Evolutionary conservation across 1,284 basidiomycete species (phyloP), one percentile per base, ranked within the genome.

Genomic region (Meira miltonrushii): DNA sequence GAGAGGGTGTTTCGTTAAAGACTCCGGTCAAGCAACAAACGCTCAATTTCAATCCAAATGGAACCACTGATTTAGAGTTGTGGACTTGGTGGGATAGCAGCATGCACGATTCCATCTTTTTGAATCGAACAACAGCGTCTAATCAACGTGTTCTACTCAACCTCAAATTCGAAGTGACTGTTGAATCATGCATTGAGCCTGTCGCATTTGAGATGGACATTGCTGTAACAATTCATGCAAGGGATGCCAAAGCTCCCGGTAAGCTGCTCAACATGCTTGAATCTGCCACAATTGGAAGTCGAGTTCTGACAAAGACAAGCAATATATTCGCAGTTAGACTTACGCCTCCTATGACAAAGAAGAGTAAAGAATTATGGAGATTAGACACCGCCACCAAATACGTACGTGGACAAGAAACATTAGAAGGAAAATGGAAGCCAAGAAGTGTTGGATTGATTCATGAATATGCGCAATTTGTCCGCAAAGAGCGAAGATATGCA

Each of bases 381-480:
- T 82, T 97, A 54, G 92, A 97, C 80, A 97, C 94, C 1, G 87
- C 88, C 15, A 88, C 89, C 77, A 93, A 91, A 78, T 94, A 93
- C 76, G 91, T 98, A 0, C 84, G 87, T 23, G 92, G 93, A 1
- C 92, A 97, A 75, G 92, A 96, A 72, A 80, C 84, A 2, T 82
- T 97, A 25, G 86, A 84, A 2, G 68, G 70, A 1, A 75, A 81
- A 8, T 97, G 94, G 93, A 88, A 86, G 68, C 87, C 93, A 41
- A 84, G 93, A 28, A 90, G 92, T 6, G 83, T 96, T 10, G 87
- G 87, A 1, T 85, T 92, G 9, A 87, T 98, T 19, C 85, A 91
- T 61, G 94, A 96, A 72, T 89, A 90, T 74, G 83, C 82, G 46
- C 82, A 84, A 57, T 80, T 92, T 17, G 82, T 87, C 19, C 83